phyloP scores from a whole-genome alignment of 805 yeast species.

The Ogataea saltuana region DNA sequence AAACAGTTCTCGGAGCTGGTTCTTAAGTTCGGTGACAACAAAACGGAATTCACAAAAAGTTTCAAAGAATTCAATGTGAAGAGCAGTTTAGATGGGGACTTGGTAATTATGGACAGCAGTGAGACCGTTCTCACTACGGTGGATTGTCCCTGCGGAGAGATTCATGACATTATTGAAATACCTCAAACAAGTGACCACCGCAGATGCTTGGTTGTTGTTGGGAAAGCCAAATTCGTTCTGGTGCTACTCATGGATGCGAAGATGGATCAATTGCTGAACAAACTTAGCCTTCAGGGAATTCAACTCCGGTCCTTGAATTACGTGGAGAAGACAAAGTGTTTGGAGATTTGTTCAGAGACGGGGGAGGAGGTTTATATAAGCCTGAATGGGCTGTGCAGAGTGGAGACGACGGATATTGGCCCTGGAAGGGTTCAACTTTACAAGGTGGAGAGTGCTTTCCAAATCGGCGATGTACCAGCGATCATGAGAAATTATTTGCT shows the following conservation, averaged over 20 bases:
- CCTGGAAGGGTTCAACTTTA: conserved; percentile 8
- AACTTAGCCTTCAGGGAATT: conserved; percentile 3
- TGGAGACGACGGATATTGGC: background rate
- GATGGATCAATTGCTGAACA: conserved; percentile 10
- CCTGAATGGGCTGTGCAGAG: background rate
- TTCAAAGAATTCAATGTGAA: background rate
- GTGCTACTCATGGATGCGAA: conserved; percentile 15
- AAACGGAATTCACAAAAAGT: background rate
- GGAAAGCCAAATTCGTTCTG: conserved; percentile 4
- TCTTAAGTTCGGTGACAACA: background rate
- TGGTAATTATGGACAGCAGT: background rate
- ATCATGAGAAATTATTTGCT: conserved; percentile 7
- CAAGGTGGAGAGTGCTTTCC: conserved; percentile 5
- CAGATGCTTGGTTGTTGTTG: conserved; percentile 11
- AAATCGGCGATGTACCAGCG: conserved; percentile 16
- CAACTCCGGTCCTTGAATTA: conserved; percentile 8
- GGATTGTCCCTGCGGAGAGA: conserved; percentile 1
- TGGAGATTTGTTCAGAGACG: conserved; percentile 11
- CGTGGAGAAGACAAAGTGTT: conserved; percentile 10
- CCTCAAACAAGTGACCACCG: background rate
- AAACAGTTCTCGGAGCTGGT: too few relatives aligned
- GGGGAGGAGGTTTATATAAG: background rate
- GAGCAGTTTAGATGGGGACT: background rate
- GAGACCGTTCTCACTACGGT: background rate
- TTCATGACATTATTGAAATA: conserved; percentile 3